Evolutionary conservation across 169 alveolate genomes (phyloP), one percentile per base, ranked within the genome.

Genomic region (Plasmodium relictum): DNA sequence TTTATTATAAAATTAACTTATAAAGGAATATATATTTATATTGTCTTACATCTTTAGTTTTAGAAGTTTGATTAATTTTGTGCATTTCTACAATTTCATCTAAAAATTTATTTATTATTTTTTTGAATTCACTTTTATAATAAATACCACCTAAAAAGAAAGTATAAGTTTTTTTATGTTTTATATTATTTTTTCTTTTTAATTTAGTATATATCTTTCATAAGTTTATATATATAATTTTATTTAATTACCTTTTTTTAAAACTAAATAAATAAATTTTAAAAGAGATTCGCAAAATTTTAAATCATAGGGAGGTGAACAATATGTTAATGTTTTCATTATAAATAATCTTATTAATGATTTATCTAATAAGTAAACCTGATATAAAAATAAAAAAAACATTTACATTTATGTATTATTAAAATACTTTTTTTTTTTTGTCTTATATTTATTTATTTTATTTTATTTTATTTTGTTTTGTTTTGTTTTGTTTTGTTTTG

Each of bases 281-380:
- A 83, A 56, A 0, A 83, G 50, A 61, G 65, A 45, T 20, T 69
- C 31, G 63, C 91, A 92, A 74, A 92, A 92, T 37, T 88, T 92
- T 48, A 76, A 59, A 45, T 92, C 83, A 45, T 92, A 92, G 7
- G 95, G 95, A 22, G 95, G 95, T 4, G 94, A 92, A 69, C 95
- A 92, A 70, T 62, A 92, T 24, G 88, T 85, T 42, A 92, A 62
- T 16, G 88, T 56, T 62, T 92, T 88, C 16, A 92, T 80, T 39
- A 92, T 92, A 52, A 92, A 92, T 41, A 89, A 85, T 68, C 95
- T 86, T 56, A 92, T 92, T 41, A 92, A 45, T 18, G 93, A 74
- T 66, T 92, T 92, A 41, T 92, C 95, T 78, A 92, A 37, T 39
- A 83, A 31, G 61, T 52, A 61, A 9, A 83, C 62, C 91, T 83